Evolutionary conservation across 176 grass and related monocot species (phyloP).

Genomic region (Zea luxurians): DNA sequence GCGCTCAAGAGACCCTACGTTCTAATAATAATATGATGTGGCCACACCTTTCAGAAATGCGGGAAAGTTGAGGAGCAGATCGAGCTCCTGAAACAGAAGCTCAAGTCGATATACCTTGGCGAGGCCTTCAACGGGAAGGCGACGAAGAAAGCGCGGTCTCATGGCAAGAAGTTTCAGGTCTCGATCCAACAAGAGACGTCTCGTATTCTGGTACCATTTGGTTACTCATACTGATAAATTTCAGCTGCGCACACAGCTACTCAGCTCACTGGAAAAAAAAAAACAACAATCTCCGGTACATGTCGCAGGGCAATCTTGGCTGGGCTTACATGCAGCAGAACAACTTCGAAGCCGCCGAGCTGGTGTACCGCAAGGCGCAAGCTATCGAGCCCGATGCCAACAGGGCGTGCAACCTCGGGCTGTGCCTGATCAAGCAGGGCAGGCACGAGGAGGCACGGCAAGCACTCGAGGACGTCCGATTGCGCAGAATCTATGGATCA

Average conservation of each 20-base stretch:
- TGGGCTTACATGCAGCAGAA: constrained; percentile 96
- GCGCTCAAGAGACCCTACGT: not conserved
- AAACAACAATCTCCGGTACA: not conserved
- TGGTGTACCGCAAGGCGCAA: constrained; percentile 77
- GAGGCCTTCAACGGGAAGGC: constrained; percentile 88
- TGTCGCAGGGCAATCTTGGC: constrained; percentile 80
- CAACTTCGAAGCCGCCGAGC: constrained; percentile 66
- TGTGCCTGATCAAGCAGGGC: constrained; percentile 74
- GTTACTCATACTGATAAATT: not conserved
- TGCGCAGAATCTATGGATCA: constrained; percentile 38
- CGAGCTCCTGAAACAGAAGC: constrained; percentile 83
- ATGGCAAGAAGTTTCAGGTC: constrained; percentile 97
- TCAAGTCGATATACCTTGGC: constrained; percentile 75
- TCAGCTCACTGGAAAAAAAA: constrained; percentile 9
- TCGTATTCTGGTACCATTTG: constrained; percentile 60
- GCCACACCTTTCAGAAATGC: constrained; percentile 59
- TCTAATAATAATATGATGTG: constrained; percentile 3
- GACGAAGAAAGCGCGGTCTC: constrained; percentile 87
- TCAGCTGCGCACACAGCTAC: constrained; percentile 2
- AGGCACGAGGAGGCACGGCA: constrained; percentile 48
- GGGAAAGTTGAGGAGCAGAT: constrained; percentile 85
- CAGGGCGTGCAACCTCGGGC: constrained; percentile 79
- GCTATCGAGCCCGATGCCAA: constrained; percentile 79
- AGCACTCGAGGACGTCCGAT: constrained; percentile 48
- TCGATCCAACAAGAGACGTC: constrained; percentile 86